Evolutionary conservation across 2,329 filamentous ascomycete species (phyloP).

Genomic region (Pestalotiopsis sp.): DNA sequence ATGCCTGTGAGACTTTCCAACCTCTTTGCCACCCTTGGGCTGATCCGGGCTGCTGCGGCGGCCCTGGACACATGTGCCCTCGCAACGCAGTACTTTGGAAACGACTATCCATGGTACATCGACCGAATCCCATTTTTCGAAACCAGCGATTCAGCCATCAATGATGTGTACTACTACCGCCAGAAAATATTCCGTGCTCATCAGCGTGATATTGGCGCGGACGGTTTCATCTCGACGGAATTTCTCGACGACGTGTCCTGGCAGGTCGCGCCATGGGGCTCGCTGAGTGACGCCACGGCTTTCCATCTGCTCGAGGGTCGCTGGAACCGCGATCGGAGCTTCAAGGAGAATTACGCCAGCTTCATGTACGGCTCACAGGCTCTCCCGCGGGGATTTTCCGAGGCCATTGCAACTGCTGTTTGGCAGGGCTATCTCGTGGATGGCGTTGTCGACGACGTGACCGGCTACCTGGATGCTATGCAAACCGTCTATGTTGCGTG

Average conservation of each 20-base stretch:
- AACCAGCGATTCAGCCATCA: conserved; percentile 37
- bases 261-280: conserved; percentile 43
- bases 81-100: conserved; percentile 35
- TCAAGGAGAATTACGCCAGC: conserved; percentile 43
- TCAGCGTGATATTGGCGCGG: conserved; percentile 42
- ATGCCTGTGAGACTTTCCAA: neutral
- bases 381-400: conserved; percentile 44
- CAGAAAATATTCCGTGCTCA: conserved; percentile 46
- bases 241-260: conserved; percentile 46
- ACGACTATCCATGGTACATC: conserved; percentile 41
- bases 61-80: neutral
- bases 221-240: conserved; percentile 46
- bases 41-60: neutral
- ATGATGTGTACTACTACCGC: conserved; percentile 47
- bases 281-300: conserved; percentile 45
- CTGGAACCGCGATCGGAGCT: conserved; percentile 46
- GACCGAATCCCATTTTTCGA: conserved; percentile 41
- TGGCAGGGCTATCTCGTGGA: conserved; percentile 44
- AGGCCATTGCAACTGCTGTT: conserved; percentile 42
- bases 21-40: neutral
- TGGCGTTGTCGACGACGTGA: conserved; percentile 35
- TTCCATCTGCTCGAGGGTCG: conserved; percentile 45
- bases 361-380: conserved; percentile 41
- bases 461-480: conserved; percentile 36
- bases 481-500: conserved; percentile 38